These are phyloP conservation scores for Alloteropsis semialata DNA, from an alignment of 176 grass and related monocot species.

Conservation along the genomic window DNA sequence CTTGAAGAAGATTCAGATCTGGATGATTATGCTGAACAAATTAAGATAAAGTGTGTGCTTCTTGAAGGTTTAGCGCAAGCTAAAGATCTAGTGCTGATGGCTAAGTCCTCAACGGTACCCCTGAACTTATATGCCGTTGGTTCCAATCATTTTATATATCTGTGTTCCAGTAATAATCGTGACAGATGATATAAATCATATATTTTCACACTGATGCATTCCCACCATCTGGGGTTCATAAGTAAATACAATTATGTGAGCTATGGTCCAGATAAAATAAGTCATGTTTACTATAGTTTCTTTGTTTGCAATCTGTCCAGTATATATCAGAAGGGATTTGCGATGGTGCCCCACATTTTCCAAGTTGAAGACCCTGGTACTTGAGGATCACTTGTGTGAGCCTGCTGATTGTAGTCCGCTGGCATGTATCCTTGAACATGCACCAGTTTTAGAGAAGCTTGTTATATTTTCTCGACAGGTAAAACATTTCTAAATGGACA, in stretches of 20 bases:
- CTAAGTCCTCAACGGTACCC: rapidly evolving
- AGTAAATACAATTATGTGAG: background rate
- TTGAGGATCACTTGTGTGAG: background rate
- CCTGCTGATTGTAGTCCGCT: background rate
- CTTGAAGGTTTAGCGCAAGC: background rate
- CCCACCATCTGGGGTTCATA: background rate
- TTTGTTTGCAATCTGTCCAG: background rate
- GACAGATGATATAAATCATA: background rate
- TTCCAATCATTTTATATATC: background rate
- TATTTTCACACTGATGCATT: background rate
- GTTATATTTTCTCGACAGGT: background rate
- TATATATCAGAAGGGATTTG: background rate
- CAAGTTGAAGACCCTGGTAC: background rate
- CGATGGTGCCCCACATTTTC: background rate
- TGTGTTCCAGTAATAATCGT: background rate
- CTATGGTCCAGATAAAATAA: no score
- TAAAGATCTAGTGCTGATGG: background rate
- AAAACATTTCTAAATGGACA: background rate
- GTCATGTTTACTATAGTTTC: no score
- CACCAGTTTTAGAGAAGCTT: background rate
- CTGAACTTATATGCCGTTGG: background rate
- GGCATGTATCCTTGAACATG: background rate
- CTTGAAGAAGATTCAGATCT: background rate
- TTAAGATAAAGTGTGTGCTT: background rate
- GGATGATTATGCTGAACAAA: background rate